A percentile compares a stretch with the other conserved stretches of the same genome.
phyloP scores from a whole-genome alignment of 2,329 filamentous ascomycete species.

The Hypocrella siamensis region DNA sequence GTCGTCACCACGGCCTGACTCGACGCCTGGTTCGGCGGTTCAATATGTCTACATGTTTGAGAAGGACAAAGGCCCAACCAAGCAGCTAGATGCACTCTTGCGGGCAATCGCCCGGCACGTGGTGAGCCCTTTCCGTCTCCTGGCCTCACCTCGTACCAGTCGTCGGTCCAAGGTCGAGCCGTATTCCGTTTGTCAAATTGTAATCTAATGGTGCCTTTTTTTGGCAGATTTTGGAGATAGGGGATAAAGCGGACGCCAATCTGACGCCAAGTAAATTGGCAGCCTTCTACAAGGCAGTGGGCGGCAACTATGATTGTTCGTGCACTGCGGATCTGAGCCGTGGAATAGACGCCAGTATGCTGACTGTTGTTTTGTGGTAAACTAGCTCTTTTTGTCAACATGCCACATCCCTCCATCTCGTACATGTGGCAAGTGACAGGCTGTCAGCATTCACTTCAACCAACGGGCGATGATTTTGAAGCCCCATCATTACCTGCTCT shows the following conservation, averaged over 20 bases:
- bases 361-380: too few species aligned
- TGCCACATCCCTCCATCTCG: conserved; percentile 59
- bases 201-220: conserved; percentile 6
- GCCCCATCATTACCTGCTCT: conserved; percentile 69
- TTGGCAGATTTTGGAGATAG: conserved; percentile 37
- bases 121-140: conserved; percentile 31
- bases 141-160: not conserved
- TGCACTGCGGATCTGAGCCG: conserved; percentile 2
- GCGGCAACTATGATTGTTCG: conserved; percentile 57
- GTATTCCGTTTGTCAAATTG: not conserved
- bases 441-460: conserved; percentile 77
- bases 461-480: conserved; percentile 55
- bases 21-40: conserved; percentile 11
- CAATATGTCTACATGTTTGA: conserved; percentile 55
- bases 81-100: conserved; percentile 50
- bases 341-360: too few species aligned
- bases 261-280: conserved; percentile 56
- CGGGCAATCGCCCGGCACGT: conserved; percentile 54
- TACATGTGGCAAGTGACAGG: conserved; percentile 88
- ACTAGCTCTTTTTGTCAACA: conserved; percentile 66
- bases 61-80: conserved; percentile 50
- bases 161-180: not conserved
- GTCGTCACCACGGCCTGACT: conserved; percentile 10
- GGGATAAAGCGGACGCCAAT: conserved; percentile 34
- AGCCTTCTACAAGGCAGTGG: conserved; percentile 61